Percentiles rank a stretch among this genome's conserved stretches.
phyloP scores from a whole-genome alignment of 805 yeast species.

The Zygoascus flipseniorum region DNA sequence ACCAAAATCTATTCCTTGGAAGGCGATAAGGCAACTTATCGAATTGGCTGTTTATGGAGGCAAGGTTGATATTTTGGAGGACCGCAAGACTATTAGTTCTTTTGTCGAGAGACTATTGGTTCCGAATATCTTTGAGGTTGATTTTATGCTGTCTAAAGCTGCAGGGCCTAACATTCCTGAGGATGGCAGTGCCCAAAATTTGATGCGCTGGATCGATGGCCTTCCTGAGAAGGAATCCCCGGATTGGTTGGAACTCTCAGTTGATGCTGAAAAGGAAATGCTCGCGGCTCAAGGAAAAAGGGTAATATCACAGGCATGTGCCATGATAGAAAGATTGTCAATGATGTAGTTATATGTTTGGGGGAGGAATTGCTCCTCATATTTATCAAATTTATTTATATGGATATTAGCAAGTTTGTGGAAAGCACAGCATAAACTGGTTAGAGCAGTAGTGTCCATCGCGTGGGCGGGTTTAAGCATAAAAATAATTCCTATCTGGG shows the following conservation, averaged over 20 bases:
- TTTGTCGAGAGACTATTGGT: constrained; percentile 13
- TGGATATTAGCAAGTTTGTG: too few relatives aligned
- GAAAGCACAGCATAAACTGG: too few relatives aligned
- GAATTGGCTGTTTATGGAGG: constrained; percentile 55
- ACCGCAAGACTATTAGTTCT: constrained; percentile 10
- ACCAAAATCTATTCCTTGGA: constrained; percentile 48
- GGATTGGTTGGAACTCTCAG: constrained; percentile 45
- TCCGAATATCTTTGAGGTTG: constrained; percentile 20
- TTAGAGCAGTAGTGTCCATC: too few relatives aligned
- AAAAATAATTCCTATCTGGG: too few relatives aligned
- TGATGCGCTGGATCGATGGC: constrained; percentile 40
- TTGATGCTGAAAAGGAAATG: constrained; percentile 34
- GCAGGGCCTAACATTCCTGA: constrained; percentile 37
- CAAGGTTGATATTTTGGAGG: constrained; percentile 23
- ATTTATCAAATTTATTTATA: too few relatives aligned
- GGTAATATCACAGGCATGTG: background rate
- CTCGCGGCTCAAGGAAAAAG: constrained; percentile 4
- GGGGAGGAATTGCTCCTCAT: too few relatives aligned
- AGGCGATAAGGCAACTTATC: constrained; percentile 39
- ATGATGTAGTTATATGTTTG: background rate
- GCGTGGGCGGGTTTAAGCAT: too few relatives aligned
- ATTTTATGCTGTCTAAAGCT: constrained; percentile 24
- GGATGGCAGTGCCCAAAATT: constrained; percentile 29
- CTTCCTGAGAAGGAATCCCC: constrained; percentile 49
- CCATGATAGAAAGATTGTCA: background rate